Conservation (phyloP, 2,329 filamentous ascomycete genomes). For the Trichoderma breve region DNA sequence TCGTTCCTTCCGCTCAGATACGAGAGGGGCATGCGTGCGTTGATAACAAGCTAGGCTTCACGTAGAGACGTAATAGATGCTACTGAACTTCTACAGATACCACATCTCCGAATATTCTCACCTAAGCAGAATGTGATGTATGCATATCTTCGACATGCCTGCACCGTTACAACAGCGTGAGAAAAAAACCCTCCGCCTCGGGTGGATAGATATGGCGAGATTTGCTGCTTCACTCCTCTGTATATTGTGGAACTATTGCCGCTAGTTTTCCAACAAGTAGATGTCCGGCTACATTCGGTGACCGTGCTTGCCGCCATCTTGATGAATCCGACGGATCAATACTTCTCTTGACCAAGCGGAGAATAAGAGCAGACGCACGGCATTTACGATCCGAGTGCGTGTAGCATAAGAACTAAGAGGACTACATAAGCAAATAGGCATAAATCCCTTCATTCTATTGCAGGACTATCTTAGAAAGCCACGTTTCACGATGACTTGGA, state of each 20-base stretch:
- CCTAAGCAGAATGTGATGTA: background rate
- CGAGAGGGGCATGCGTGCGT: background rate
- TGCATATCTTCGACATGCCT: background rate
- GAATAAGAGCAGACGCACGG: background rate
- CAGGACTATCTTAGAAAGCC: background rate
- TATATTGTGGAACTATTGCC: background rate
- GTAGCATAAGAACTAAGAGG: background rate
- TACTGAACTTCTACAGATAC: background rate
- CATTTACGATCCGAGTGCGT: background rate
- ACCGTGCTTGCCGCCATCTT: background rate
- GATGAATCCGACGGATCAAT: background rate
- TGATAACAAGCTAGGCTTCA: background rate
- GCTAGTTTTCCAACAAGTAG: background rate
- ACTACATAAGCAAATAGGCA: background rate
- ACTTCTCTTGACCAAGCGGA: background rate
- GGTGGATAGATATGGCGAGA: background rate
- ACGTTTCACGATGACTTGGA: background rate
- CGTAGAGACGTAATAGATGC: background rate
- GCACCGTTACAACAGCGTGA: background rate
- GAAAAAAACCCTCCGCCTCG: background rate
- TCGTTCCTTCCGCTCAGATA: background rate
- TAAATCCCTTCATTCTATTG: background rate
- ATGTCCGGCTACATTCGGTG: background rate
- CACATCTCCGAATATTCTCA: background rate
- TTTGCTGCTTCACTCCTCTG: background rate